Conservation (phyloP, 169 alveolate genomes). For the Besnoitia besnoiti region DNA sequence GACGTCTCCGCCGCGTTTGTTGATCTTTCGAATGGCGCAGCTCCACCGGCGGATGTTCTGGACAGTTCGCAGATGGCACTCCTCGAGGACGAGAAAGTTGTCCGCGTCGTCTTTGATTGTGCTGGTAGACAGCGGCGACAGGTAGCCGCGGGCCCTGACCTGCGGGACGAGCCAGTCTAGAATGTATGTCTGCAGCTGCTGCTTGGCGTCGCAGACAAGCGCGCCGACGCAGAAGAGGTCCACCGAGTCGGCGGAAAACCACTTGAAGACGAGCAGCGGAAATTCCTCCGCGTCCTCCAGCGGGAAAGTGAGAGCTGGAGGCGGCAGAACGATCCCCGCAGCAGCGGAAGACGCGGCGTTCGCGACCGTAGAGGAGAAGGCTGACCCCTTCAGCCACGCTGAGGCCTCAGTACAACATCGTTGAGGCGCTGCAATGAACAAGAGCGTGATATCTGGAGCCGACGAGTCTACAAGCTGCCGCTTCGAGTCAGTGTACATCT, state of each 20-base stretch:
- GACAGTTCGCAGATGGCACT: conserved; percentile 81
- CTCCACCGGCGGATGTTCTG: conserved; percentile 86
- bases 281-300: conserved; percentile 78
- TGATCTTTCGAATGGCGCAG: conserved; percentile 83
- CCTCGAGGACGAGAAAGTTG: conserved; percentile 77
- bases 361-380: neutral
- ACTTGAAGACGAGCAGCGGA: conserved; percentile 83
- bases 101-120: conserved; percentile 11
- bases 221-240: conserved; percentile 83
- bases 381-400: neutral
- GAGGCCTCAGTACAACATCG: conserved; percentile 42
- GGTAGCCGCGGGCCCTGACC: conserved; percentile 75
- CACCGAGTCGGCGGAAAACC: conserved; percentile 80
- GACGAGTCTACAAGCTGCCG: conserved; percentile 71
- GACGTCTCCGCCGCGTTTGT: conserved; percentile 84
- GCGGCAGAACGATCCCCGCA: conserved; percentile 4
- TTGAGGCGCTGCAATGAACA: conserved; percentile 75
- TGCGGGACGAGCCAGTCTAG: conserved; percentile 83
- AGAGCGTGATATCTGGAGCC: conserved; percentile 73
- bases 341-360: conserved; percentile 43
- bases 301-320: conserved; percentile 73
- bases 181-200: conserved; percentile 83
- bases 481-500: conserved; percentile 75
- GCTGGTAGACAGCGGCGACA: conserved; percentile 50
- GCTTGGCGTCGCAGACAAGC: conserved; percentile 82